phyloP scores from a whole-genome alignment of 305 asterid species.

The Solanum aculeatissimum region DNA sequence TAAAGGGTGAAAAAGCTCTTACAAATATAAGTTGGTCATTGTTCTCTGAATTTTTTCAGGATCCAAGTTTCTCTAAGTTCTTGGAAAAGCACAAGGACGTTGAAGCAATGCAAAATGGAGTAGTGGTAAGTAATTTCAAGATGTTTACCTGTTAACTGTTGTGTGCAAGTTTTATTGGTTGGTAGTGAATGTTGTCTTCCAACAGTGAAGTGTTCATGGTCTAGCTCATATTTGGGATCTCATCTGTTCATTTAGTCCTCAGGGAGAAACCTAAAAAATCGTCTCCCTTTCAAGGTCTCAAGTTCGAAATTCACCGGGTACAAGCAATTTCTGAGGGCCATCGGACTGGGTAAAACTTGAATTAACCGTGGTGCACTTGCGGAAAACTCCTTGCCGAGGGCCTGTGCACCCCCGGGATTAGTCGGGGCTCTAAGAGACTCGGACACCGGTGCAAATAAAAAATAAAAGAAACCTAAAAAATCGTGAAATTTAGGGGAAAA shows the following conservation, averaged over 20 bases:
- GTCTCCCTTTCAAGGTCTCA: no score
- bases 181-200: background rate
- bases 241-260: background rate
- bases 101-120: conserved; percentile 27
- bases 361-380: no score
- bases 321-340: no score
- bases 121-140: conserved; percentile 27
- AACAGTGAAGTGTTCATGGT: background rate
- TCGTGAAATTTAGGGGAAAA: background rate
- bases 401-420: no score
- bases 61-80: conserved; percentile 51
- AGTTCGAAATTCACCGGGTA: no score
- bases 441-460: no score
- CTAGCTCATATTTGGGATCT: background rate
- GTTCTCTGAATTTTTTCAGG: conserved; percentile 23
- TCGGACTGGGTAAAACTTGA: no score
- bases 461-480: background rate
- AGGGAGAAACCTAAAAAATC: background rate
- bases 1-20: background rate
- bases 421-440: no score
- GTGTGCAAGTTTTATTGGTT: background rate
- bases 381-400: no score
- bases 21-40: background rate
- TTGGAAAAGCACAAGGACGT: conserved; percentile 34
- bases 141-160: background rate